Base-by-base conservation (phyloP, 495 filamentous ascomycete genomes). In the Aspergillus nidulans region DNA sequence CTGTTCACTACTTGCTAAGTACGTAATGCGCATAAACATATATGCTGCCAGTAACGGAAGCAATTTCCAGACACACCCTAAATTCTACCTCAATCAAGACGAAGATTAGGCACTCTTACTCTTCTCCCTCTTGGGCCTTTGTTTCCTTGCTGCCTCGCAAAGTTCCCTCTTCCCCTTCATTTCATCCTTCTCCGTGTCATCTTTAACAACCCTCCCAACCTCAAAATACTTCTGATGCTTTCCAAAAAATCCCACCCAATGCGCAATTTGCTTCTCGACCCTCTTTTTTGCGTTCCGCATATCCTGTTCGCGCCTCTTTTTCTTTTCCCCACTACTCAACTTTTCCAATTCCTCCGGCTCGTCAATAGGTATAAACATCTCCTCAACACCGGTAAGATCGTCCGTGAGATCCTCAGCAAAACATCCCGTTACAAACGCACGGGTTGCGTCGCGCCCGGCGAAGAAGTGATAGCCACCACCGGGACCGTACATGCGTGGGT, bases 371-470 rank as follows among this genome's bases (percentile, higher is more conserved):
- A 97, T 74, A 68, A 82, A 97, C 85, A 92, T 94, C 56, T 86
- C 82, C 74, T 97, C 94, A 1, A 89, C 88, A 1, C 95, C 95
- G 5, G 85, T 95, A 34, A 87, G 73, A 74, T 97, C 92, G 41
- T 88, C 85, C 30, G 86, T 96, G 25, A 87, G 74, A 75, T 97
- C 92, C 45, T 88, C 85, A 26, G 82, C 73, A 77, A 99, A 99
- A 68, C 94, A 99, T 2, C 89, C 90, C n/a, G 94, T 96, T n/a
- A 99, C 84, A 71, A 90, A 99, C 4, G 87, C 89, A 24, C 94
- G 86, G 2, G 88, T 82, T 6, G 94, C 94, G 70, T 99, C 94
- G 16, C 77, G 76, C 26, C 94, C 94, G 0, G 90, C 78, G 70
- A 99, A 96, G 74, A 89, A 88, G 49, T 83, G 77, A 78, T 99